These are phyloP conservation scores for Podospora pseudocomata DNA, from an alignment of 495 filamentous ascomycete species.

Conservation along the genomic window DNA sequence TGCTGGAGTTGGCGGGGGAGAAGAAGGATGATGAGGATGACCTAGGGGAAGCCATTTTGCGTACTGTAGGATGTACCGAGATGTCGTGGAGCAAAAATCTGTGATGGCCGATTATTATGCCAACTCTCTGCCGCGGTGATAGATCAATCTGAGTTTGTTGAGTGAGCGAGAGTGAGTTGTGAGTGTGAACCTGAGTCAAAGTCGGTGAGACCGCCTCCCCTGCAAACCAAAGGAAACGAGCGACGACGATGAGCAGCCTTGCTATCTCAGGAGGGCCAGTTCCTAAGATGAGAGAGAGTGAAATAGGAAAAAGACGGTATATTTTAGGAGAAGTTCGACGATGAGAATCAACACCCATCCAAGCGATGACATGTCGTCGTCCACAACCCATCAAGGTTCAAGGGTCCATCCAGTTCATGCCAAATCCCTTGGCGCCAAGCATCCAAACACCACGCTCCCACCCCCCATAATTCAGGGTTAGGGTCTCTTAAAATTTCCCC, in stretches of 20 bases:
- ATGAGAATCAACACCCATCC: neutral
- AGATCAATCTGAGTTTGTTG: neutral
- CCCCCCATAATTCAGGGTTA: neutral
- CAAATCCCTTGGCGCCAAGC: neutral
- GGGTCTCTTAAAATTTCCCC: neutral
- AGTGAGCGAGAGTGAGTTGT: neutral
- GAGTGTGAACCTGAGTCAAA: neutral
- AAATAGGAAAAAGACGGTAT: neutral
- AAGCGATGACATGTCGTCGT: neutral
- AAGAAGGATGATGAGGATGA: neutral
- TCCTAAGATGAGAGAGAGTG: neutral
- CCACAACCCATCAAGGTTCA: neutral
- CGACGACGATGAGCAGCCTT: neutral
- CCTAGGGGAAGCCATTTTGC: neutral
- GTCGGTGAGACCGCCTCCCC: neutral
- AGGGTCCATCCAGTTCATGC: neutral
- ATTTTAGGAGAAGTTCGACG: neutral
- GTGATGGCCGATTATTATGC: too few species aligned
- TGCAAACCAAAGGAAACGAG: neutral
- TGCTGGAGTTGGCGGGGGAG: neutral
- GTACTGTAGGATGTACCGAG: too few species aligned
- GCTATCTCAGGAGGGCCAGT: too few species aligned
- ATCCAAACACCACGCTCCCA: neutral
- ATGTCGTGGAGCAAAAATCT: too few species aligned
- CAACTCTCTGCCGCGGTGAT: too few species aligned